A percentile compares a stretch with the other conserved stretches of the same genome.
Evolutionary conservation across 345 rosid species (phyloP).

Genomic region (Bretschneidera sinensis): DNA sequence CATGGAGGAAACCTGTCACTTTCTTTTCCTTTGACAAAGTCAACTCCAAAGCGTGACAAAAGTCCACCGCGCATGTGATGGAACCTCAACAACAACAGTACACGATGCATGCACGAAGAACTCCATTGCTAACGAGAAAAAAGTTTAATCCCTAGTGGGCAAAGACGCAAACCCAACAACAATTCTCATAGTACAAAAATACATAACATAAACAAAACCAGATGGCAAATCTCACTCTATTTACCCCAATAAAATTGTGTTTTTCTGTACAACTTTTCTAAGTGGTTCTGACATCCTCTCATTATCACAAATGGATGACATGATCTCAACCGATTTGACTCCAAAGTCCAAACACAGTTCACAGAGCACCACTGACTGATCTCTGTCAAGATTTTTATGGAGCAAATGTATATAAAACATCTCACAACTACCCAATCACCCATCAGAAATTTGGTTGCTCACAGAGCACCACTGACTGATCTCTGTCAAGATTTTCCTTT

Average conservation of each 20-base stretch:
- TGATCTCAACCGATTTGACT: slow-evolving; percentile 10
- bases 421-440: slow-evolving; percentile 17
- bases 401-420: slow-evolving; percentile 12
- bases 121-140: too few species aligned
- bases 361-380: slow-evolving; percentile 14
- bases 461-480: slow-evolving; percentile 19
- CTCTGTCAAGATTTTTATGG: slow-evolving; percentile 7
- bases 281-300: slow-evolving; percentile 9
- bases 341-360: too few species aligned
- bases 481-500: slow-evolving; percentile 10
- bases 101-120: background rate
- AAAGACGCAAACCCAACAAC: background rate
- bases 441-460: slow-evolving; percentile 1
- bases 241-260: slow-evolving; percentile 1
- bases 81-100: background rate
- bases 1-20: too few species aligned
- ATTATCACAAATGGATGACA: slow-evolving; percentile 17
- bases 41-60: too few species aligned
- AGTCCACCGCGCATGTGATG: background rate
- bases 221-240: background rate
- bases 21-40: too few species aligned
- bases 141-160: background rate
- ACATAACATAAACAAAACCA: background rate
- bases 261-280: slow-evolving; percentile 4
- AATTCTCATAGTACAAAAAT: too few species aligned